Base-by-base conservation (phyloP, 129 eudicot species). In the Ambrosia trifida region DNA sequence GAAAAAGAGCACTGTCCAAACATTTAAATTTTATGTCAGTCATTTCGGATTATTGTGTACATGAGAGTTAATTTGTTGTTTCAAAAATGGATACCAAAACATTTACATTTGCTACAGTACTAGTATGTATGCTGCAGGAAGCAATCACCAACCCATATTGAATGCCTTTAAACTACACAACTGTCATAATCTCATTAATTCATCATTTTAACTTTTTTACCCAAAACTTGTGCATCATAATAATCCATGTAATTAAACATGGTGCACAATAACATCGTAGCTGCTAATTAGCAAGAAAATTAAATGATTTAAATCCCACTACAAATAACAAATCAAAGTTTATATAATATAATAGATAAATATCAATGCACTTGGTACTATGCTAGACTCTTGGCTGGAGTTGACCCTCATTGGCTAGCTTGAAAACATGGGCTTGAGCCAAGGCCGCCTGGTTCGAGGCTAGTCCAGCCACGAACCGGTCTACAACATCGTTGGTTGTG, bases 331-430 rank as follows among this genome's bases (percentile, higher is more conserved):
- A 68, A 60, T 38, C 16, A 16, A 70, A 67, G 30, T 49, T 67
- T 18, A 46, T 40, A 51, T 40, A 12, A 36, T 24, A 24, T 24
- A 61, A 53, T 78, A 36, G 14, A 24, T 36, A 52, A 32, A 43
- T 32, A 69, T 46, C 2, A 7, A 17, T 66, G 38, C 13, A n/a
- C 13, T 54, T 11, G 8, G 67, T 75, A 5, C 2, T 46, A 54
- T n/a, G 14, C 30, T 57, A 86, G 56, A 43, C 76, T 67, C 80
- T 76, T 53, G 85, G 87, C 77, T 81, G 78, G 53, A 79, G 67
- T 30, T 66, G 80, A 45, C 93, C 92, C 82, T 94, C 96, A 11
- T 94, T 94, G 13, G 98, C 98, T 56, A 76, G 77, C 86, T 73
- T 87, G 83, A 94, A 94, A 66, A 89, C 73, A 16, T 64, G 60